phyloP scores from a whole-genome alignment of 352 stramenopile genomes.

The Phytophthora gonapodyides region DNA sequence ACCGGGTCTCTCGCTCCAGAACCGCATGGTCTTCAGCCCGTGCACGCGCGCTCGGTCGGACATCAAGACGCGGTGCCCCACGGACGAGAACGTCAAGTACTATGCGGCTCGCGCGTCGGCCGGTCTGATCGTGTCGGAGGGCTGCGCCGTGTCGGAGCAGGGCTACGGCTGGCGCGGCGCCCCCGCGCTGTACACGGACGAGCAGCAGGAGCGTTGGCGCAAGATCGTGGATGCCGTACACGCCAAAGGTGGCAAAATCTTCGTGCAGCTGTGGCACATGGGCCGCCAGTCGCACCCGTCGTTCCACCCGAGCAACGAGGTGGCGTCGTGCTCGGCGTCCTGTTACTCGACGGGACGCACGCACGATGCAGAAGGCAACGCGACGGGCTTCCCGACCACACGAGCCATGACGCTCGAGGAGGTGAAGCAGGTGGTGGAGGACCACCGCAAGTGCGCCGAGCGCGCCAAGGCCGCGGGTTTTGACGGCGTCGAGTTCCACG shows the following conservation, averaged over 20 bases:
- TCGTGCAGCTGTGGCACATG: constrained; percentile 80
- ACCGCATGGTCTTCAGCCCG: constrained; percentile 54
- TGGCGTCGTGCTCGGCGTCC: constrained; percentile 58
- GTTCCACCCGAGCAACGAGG: constrained; percentile 34
- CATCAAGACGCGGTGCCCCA: constrained; percentile 31
- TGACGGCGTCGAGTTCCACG: constrained; percentile 61
- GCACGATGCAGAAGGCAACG: constrained; percentile 34
- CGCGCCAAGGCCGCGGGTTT: constrained; percentile 77
- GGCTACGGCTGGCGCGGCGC: constrained; percentile 38
- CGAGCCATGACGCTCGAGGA: constrained; percentile 68
- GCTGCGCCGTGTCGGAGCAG: constrained; percentile 31
- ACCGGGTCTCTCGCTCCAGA: constrained; percentile 37
- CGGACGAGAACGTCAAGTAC: constrained; percentile 42
- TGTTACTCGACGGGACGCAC: constrained; percentile 31
- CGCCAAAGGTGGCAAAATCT: constrained; percentile 46
- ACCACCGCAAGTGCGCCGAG: constrained; percentile 63
- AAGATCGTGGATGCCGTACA: constrained; percentile 31
- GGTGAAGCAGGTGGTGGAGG: constrained; percentile 61
- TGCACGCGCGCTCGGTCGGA: constrained; percentile 41
- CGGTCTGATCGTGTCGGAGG: constrained; percentile 38
- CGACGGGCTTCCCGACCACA: constrained; percentile 42
- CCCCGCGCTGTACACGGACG: constrained; percentile 48
- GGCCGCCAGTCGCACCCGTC: constrained; percentile 52
- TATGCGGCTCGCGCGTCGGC: constrained; percentile 28
- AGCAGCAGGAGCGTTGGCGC: constrained; percentile 27